Percentiles rank a stretch among this genome's conserved stretches.
Conservation (phyloP, 768 basidiomycete species). For the Trichaptum fuscoviolaceum region DNA sequence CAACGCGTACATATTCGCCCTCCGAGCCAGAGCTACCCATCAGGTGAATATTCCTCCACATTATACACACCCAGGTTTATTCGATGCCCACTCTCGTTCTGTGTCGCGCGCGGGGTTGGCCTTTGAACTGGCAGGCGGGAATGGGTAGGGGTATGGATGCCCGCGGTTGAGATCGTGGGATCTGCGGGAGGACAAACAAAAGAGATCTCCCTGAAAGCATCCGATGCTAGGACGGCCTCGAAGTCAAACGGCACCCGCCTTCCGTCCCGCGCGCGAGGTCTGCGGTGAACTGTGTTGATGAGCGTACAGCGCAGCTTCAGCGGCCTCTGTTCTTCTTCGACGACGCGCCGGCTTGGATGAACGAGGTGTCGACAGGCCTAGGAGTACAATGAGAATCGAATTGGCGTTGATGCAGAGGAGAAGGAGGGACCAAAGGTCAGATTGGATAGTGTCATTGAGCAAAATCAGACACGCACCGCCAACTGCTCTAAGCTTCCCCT, state of each 20-base stretch:
- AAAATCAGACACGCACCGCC: slow-evolving; percentile 26
- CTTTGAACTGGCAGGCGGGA: too few relatives aligned
- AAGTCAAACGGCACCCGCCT: slow-evolving; percentile 40
- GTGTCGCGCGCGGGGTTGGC: too few relatives aligned
- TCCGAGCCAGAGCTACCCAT: slow-evolving; percentile 67
- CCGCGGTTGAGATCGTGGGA: too few relatives aligned
- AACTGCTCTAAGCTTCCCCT: slow-evolving; percentile 27
- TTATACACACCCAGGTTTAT: slow-evolving; percentile 49
- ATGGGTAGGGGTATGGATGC: too few relatives aligned
- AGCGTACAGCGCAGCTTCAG: slow-evolving; percentile 36
- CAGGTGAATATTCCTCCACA: slow-evolving; percentile 56
- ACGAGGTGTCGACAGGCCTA: slow-evolving; percentile 25
- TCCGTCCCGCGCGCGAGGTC: slow-evolving; percentile 17
- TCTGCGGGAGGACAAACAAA: too few relatives aligned
- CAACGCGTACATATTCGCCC: slow-evolving; percentile 50
- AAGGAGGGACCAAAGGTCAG: too few relatives aligned
- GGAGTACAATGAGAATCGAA: too few relatives aligned
- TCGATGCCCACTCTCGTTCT: too few relatives aligned
- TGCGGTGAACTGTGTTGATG: slow-evolving; percentile 31
- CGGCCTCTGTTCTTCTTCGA: slow-evolving; percentile 27
- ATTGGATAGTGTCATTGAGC: too few relatives aligned
- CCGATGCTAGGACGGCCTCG: slow-evolving; percentile 26
- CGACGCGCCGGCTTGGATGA: slow-evolving; percentile 24
- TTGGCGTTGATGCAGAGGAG: too few relatives aligned
- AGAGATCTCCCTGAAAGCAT: slow-evolving; percentile 13